Evolutionary conservation across 2,329 filamentous ascomycete genomes (phyloP).

Genomic region (Epichloe scottii): DNA sequence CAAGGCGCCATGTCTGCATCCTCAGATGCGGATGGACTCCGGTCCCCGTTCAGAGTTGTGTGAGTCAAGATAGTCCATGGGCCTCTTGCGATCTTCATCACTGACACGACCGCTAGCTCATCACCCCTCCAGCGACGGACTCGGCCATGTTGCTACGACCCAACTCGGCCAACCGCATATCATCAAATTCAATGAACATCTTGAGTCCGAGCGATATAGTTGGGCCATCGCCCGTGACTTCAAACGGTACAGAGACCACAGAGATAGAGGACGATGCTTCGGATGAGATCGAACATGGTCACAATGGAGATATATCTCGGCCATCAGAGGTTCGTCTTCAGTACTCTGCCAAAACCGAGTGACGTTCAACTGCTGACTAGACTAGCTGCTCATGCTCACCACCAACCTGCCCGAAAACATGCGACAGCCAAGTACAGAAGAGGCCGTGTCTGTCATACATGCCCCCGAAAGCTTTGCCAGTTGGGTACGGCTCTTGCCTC

Average conservation of each 20-base stretch:
- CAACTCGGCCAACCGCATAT: constrained; percentile 33
- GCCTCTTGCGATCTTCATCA: constrained; percentile 2
- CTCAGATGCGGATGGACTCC: constrained; percentile 35
- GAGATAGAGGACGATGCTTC: constrained; percentile 70
- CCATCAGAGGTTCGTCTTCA: constrained; percentile 19
- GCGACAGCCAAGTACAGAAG: constrained; percentile 53
- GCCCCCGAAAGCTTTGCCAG: constrained; percentile 70
- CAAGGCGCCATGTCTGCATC: constrained; percentile 42
- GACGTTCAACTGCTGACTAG: constrained; percentile 5
- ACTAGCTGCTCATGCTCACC: constrained; percentile 37
- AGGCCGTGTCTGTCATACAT: constrained; percentile 83
- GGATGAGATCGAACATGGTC: constrained; percentile 39
- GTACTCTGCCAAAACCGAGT: neutral
- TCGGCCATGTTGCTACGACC: constrained; percentile 41
- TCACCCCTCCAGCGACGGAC: constrained; percentile 26
- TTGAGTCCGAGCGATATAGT: constrained; percentile 57
- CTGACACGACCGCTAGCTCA: constrained; percentile 16
- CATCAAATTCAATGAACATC: constrained; percentile 41
- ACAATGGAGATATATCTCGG: constrained; percentile 9
- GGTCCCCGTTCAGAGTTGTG: constrained; percentile 38
- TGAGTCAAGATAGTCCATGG: constrained; percentile 20
- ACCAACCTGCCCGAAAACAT: constrained; percentile 46
- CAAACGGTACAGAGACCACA: constrained; percentile 69
- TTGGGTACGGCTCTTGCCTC: constrained; percentile 47
- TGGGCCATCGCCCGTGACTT: constrained; percentile 74